phyloP scores from a whole-genome alignment of 2,329 filamentous ascomycete genomes.

The Orbilia brochopaga region DNA sequence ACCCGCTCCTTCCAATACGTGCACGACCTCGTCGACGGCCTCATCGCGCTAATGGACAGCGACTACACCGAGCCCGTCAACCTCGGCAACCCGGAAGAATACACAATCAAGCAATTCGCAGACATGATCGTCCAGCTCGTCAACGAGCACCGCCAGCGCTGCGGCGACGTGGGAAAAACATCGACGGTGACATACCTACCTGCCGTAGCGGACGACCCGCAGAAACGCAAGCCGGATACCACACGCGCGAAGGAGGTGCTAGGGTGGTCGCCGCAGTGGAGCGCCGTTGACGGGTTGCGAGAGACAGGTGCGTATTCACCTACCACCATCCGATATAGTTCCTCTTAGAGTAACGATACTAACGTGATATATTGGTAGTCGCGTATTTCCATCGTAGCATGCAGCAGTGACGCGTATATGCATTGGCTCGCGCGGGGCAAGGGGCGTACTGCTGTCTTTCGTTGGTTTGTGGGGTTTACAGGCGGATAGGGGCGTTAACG shows the following conservation, averaged over 20 bases:
- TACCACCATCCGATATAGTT: constrained; percentile 13
- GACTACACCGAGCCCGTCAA: constrained; percentile 55
- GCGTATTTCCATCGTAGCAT: constrained; percentile 7
- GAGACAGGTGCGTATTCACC: constrained; percentile 53
- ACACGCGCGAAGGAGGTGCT: constrained; percentile 54
- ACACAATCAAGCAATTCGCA: constrained; percentile 55
- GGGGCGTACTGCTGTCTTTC: constrained; percentile 1
- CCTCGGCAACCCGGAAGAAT: constrained; percentile 56
- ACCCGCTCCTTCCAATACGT: constrained; percentile 57
- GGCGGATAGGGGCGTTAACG: too few relatives aligned
- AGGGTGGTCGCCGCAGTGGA: constrained; percentile 54
- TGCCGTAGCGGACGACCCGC: constrained; percentile 54
- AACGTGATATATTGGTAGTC: not conserved
- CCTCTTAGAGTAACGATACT: not conserved
- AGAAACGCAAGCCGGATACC: constrained; percentile 55
- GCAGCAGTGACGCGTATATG: constrained; percentile 7
- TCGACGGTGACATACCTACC: constrained; percentile 51
- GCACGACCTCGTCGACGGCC: constrained; percentile 55
- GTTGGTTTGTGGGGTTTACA: not conserved
- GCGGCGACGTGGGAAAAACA: constrained; percentile 31
- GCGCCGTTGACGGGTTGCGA: constrained; percentile 53
- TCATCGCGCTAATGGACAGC: constrained; percentile 56
- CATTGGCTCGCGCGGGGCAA: not conserved
- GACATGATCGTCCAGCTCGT: constrained; percentile 54
- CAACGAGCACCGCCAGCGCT: constrained; percentile 28